Conservation (phyloP, 2,329 filamentous ascomycete species). For the Chaetoscypha palmicola region DNA sequence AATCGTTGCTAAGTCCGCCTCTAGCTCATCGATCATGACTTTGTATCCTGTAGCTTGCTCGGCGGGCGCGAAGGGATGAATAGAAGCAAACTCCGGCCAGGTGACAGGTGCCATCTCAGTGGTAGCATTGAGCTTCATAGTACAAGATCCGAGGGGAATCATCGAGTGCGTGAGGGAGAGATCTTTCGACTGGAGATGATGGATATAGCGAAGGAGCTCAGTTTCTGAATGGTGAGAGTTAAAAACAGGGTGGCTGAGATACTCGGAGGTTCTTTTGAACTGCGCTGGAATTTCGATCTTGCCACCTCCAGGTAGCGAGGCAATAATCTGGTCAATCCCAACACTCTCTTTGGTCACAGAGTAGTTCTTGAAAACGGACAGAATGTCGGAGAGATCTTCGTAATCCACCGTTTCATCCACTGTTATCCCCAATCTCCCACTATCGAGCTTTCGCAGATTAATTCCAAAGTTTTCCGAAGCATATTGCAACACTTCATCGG, state of each 20-base stretch:
- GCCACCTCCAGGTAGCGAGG: slow-evolving; percentile 35
- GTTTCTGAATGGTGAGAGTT: slow-evolving; percentile 94
- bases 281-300: slow-evolving; percentile 43
- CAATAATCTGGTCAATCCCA: slow-evolving; percentile 36
- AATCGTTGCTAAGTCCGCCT: slow-evolving; percentile 68
- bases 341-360: slow-evolving; percentile 16
- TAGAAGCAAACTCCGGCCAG: slow-evolving; percentile 64
- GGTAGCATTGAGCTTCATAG: slow-evolving; percentile 95
- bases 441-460: slow-evolving; percentile 56
- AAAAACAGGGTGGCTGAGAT: slow-evolving; percentile 86
- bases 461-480: slow-evolving; percentile 46
- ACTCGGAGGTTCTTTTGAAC: slow-evolving; percentile 66
- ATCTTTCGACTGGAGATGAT: slow-evolving; percentile 90
- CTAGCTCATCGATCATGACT: slow-evolving; percentile 64
- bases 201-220: slow-evolving; percentile 86
- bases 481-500: slow-evolving; percentile 43
- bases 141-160: slow-evolving; percentile 95
- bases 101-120: slow-evolving; percentile 88
- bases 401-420: slow-evolving; percentile 66
- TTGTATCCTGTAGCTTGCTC: slow-evolving; percentile 61
- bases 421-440: slow-evolving; percentile 62
- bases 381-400: slow-evolving; percentile 48
- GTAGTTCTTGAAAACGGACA: slow-evolving; percentile 45
- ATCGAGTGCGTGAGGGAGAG: slow-evolving; percentile 92
- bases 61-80: slow-evolving; percentile 72